Percentiles rank a stretch among this genome's conserved stretches.
phyloP scores from a whole-genome alignment of 2,329 filamentous ascomycete species.

The Fusarium succisae region DNA sequence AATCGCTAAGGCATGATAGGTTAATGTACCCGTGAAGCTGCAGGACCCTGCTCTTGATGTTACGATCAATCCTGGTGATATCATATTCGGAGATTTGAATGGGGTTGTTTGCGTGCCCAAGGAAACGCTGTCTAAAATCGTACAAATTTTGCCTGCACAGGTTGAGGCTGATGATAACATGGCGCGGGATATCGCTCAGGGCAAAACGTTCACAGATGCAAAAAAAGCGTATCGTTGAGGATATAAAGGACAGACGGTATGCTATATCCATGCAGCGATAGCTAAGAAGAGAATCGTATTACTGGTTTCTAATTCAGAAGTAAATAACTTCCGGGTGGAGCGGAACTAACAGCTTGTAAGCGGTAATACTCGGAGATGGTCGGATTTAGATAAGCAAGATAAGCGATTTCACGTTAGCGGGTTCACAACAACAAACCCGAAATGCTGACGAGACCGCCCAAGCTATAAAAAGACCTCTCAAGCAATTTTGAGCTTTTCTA shows the following conservation, averaged over 20 bases:
- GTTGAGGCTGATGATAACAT: constrained; percentile 27
- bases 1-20: not conserved
- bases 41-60: constrained; percentile 3
- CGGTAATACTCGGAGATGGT: not conserved
- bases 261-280: rapidly evolving
- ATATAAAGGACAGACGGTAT: rapidly evolving
- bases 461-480: not conserved
- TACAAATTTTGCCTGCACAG: constrained; percentile 7
- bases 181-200: not conserved
- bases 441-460: not conserved
- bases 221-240: not conserved
- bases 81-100: constrained; percentile 10
- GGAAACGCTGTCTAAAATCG: not conserved
- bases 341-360: not conserved
- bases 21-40: constrained; percentile 12
- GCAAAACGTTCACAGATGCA: not conserved
- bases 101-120: constrained; percentile 20
- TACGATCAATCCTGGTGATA: not conserved
- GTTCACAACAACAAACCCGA: not conserved
- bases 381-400: not conserved
- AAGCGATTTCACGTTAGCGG: not conserved
- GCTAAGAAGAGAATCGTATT: not conserved
- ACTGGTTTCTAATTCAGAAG: not conserved
- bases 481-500: rapidly evolving
- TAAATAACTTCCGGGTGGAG: rapidly evolving